phyloP scores from a whole-genome alignment of 2,329 filamentous ascomycete genomes.

The Alternaria tenuissima region DNA sequence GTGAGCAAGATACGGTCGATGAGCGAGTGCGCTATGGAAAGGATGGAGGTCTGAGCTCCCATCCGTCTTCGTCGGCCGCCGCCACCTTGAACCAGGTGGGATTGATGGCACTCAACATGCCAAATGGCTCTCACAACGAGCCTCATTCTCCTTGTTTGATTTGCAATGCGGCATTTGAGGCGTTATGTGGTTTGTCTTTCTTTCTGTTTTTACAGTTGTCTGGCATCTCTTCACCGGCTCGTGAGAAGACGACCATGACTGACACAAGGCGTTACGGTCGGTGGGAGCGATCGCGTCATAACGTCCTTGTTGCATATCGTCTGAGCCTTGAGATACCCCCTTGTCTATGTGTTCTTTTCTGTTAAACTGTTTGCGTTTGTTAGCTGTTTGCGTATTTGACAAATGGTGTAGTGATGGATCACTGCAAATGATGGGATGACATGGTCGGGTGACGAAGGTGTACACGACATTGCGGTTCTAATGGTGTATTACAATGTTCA shows the following conservation, averaged over 20 bases:
- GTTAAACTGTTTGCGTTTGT: slow-evolving; percentile 1
- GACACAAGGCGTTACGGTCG: slow-evolving; percentile 31
- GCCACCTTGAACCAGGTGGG: background rate
- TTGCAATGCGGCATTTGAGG: slow-evolving; percentile 5
- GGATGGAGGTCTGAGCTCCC: slow-evolving; percentile 58
- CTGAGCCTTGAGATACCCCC: slow-evolving; percentile 34
- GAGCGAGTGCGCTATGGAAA: slow-evolving; percentile 63
- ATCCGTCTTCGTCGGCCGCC: background rate
- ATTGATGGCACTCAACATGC: slow-evolving; percentile 4
- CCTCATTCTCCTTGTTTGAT: background rate
- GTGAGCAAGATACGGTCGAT: slow-evolving; percentile 59
- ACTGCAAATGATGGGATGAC: background rate
- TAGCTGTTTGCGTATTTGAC: background rate
- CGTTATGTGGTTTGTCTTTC: background rate
- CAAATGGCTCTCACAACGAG: background rate
- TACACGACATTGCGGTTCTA: background rate
- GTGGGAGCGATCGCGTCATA: slow-evolving; percentile 32
- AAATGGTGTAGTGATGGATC: background rate
- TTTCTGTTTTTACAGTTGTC: background rate
- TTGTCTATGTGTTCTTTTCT: slow-evolving; percentile 8
- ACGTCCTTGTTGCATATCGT: slow-evolving; percentile 25
- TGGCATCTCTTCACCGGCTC: slow-evolving; percentile 23
- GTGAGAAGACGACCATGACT: slow-evolving; percentile 30
- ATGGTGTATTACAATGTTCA: background rate
- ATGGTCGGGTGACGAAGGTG: background rate